Conservation (phyloP, 441 rosid genomes). For the Populus hybrid region DNA sequence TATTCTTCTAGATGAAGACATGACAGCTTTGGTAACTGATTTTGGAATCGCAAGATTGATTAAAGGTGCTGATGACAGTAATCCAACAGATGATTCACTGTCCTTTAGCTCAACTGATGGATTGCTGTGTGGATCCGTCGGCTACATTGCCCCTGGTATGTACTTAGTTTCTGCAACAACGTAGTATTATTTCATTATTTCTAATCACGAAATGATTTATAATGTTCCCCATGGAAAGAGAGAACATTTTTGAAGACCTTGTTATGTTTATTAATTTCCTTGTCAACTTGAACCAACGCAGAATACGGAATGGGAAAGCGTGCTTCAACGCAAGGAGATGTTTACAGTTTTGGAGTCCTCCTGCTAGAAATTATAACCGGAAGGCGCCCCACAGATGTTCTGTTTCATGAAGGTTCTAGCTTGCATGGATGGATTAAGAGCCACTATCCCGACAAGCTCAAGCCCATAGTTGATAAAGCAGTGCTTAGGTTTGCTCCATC, state of each 20-base stretch:
- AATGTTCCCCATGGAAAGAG: not conserved
- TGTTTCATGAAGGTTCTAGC: constrained; percentile 55
- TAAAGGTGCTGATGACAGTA: constrained; percentile 38
- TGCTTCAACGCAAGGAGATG: constrained; percentile 80
- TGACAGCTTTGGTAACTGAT: constrained; percentile 87
- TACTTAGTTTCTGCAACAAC: not conserved
- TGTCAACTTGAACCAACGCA: constrained; percentile 23
- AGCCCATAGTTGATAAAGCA: constrained; percentile 54
- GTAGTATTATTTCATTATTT: not conserved
- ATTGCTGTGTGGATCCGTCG: constrained; percentile 73
- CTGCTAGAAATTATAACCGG: constrained; percentile 69
- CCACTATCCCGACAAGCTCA: constrained; percentile 58
- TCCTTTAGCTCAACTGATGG: constrained; percentile 69
- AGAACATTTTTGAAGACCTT: not conserved
- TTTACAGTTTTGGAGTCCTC: constrained; percentile 81
- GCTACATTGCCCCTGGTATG: constrained; percentile 91
- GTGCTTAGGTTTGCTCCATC: constrained; percentile 36
- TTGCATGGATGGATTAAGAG: constrained; percentile 73
- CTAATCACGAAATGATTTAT: not conserved
- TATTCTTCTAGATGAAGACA: constrained; percentile 76
- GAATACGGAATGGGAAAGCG: constrained; percentile 83
- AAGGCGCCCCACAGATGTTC: constrained; percentile 62
- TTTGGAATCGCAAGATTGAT: constrained; percentile 76
- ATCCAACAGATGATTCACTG: constrained; percentile 36
- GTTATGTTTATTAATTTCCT: not conserved